Percentiles rank a stretch among this genome's conserved stretches.
phyloP scores from a whole-genome alignment of 768 basidiomycete species.

The Dacryopinax spathularia region DNA sequence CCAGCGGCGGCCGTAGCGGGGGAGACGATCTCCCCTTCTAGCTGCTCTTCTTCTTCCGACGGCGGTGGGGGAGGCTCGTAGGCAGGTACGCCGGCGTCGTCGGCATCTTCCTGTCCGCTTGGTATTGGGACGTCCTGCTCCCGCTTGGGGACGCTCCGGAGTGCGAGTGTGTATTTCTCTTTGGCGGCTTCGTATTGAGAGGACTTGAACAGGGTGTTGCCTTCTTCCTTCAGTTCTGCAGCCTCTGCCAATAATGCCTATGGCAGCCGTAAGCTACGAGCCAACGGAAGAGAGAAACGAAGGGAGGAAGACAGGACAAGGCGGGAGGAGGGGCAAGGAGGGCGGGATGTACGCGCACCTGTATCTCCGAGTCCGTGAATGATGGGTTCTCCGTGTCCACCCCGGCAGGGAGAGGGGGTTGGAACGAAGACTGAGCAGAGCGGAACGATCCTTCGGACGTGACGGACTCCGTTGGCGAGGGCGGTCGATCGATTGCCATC shows the following conservation, averaged over 20 bases:
- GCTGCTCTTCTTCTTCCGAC: slow-evolving; percentile 14
- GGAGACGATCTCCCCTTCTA: slow-evolving; percentile 14
- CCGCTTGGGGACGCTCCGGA: slow-evolving; percentile 43
- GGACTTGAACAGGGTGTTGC: slow-evolving; percentile 58
- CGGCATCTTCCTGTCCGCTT: slow-evolving; percentile 21
- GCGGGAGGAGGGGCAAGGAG: neutral
- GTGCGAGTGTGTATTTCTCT: slow-evolving; percentile 49
- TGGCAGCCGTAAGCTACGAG: too few species aligned
- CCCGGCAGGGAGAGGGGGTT: too few species aligned
- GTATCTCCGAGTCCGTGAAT: neutral
- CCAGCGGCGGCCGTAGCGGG: slow-evolving; percentile 16
- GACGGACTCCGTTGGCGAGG: neutral
- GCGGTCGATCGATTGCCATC: too few species aligned
- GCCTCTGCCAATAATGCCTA: slow-evolving; percentile 39
- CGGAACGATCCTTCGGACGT: neutral
- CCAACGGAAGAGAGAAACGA: too few species aligned
- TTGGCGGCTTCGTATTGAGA: slow-evolving; percentile 57
- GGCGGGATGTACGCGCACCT: neutral
- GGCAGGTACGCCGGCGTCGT: slow-evolving; percentile 13
- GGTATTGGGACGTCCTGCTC: slow-evolving; percentile 13
- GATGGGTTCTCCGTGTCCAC: too few species aligned
- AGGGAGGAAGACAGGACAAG: neutral
- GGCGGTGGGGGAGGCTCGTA: slow-evolving; percentile 7
- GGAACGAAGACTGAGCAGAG: neutral
- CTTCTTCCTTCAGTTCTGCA: slow-evolving; percentile 53